Evolutionary conservation across 345 rosid genomes (phyloP).

Genomic region (Citrus australasica): DNA sequence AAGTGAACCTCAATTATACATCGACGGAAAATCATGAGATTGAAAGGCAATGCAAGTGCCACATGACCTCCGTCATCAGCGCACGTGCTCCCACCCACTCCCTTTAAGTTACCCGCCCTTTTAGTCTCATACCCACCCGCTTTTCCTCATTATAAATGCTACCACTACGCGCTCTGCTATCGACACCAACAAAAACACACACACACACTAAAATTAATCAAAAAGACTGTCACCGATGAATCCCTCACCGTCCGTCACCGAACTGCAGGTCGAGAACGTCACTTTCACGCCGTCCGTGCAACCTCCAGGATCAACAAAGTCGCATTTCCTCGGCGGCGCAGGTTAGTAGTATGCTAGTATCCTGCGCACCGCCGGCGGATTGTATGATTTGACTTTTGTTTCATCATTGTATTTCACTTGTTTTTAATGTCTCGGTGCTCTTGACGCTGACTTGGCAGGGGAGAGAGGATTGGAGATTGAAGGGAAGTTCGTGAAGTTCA

Average conservation of each 20-base stretch:
- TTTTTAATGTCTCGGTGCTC: neutral
- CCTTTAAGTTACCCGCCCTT: neutral
- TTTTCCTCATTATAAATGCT: too few relatives aligned
- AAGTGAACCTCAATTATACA: too few relatives aligned
- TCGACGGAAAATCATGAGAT: too few relatives aligned
- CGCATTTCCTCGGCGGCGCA: constrained; percentile 83
- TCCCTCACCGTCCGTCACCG: constrained; percentile 29
- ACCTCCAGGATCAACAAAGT: constrained; percentile 61
- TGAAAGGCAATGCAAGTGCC: neutral
- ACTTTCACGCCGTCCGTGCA: constrained; percentile 52
- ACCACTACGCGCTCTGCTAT: too few relatives aligned
- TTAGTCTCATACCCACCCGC: too few relatives aligned
- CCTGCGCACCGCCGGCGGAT: neutral
- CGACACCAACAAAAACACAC: too few relatives aligned
- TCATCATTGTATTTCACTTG: neutral
- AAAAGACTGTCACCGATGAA: neutral
- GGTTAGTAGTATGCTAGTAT: constrained; percentile 27
- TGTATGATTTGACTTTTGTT: neutral
- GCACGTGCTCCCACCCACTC: neutral
- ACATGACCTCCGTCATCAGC: neutral
- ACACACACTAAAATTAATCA: too few relatives aligned
- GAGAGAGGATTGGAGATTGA: constrained; percentile 69
- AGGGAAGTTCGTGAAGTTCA: constrained; percentile 74
- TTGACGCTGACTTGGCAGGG: constrained; percentile 35
- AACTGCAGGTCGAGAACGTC: constrained; percentile 45